Conservation (phyloP, 768 basidiomycete genomes). For the Termitomyces sp. region DNA sequence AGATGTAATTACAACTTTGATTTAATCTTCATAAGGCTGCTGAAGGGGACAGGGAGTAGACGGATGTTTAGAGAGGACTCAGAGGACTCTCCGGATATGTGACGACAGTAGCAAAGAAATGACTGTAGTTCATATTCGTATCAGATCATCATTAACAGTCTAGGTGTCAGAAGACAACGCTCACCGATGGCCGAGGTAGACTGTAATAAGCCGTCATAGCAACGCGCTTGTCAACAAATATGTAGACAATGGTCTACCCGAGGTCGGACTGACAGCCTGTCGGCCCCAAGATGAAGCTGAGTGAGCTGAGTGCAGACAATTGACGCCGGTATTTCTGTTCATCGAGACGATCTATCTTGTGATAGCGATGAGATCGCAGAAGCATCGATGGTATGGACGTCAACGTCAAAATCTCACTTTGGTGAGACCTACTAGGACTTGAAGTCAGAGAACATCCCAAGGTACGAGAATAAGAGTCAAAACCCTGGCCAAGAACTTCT, state of each 20-base stretch:
- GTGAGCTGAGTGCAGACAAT: background rate
- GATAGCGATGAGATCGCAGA: background rate
- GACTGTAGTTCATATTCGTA: background rate
- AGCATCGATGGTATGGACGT: background rate
- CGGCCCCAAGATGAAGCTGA: background rate
- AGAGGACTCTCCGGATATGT: background rate
- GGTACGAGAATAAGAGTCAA: no score
- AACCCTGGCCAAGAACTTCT: no score
- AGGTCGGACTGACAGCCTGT: background rate
- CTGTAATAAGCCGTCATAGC: background rate
- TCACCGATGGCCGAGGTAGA: background rate
- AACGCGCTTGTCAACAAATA: background rate
- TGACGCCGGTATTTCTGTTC: background rate
- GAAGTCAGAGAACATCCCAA: no score
- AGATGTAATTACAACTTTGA: background rate
- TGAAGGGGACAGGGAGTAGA: background rate
- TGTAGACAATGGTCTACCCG: background rate
- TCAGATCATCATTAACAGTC: background rate
- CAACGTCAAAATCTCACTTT: background rate
- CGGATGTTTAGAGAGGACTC: background rate
- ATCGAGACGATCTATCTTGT: background rate
- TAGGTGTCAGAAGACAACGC: background rate
- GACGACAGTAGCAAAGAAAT: background rate
- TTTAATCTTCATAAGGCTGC: background rate
- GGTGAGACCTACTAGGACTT: background rate